Base-by-base conservation (phyloP, 805 yeast genomes). In the Metschnikowia picachoensis region DNA sequence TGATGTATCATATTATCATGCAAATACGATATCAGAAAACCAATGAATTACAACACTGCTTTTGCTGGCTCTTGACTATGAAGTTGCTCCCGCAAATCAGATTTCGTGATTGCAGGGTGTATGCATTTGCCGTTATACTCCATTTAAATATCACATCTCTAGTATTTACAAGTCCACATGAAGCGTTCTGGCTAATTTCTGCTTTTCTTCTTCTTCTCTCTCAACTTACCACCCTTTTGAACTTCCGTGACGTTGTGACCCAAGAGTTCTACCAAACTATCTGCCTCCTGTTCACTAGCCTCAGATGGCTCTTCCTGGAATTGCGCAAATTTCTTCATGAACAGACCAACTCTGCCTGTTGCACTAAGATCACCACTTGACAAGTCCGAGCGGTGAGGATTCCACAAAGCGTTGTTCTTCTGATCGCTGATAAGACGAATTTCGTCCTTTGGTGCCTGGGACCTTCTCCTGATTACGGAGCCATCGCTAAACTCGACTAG, bases 401-500 rank as follows among this genome's bases (percentile, higher is more conserved):
- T 94, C 97, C 97, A 94, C 45, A 87, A 66, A 31, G 90, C 81
- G 59, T 80, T 82, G 59, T 87, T 87, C 68, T 96, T 81, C 74
- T 87, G 95, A 66, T 94, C 99, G 43, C 82, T 80, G 56, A 94
- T 79, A 79, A 89, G 80, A 63, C 94, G 76, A 58, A 87, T 73
- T 60, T 94, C 97, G 43, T 79, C 83, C 58, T 88, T 86, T 10
- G 99, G 99, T 49, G 82, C 88, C 53, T 87, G 95, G 0, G 96
- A 82, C 58, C 87, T 78, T 67, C 99, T 79, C 31, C 72, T 73
- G 30, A 90, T 74, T 2, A 95, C 96, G 29, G 97, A 86, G 2
- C 99, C 99, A 64, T 94, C 99, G 54, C 95, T 85, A 48, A 91
- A 76, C 67, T 92, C 96, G n/a, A 94, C 91, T 32, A 77, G 67